Conservation (phyloP, 1,284 basidiomycete species). For the Malassezia furfur region DNA sequence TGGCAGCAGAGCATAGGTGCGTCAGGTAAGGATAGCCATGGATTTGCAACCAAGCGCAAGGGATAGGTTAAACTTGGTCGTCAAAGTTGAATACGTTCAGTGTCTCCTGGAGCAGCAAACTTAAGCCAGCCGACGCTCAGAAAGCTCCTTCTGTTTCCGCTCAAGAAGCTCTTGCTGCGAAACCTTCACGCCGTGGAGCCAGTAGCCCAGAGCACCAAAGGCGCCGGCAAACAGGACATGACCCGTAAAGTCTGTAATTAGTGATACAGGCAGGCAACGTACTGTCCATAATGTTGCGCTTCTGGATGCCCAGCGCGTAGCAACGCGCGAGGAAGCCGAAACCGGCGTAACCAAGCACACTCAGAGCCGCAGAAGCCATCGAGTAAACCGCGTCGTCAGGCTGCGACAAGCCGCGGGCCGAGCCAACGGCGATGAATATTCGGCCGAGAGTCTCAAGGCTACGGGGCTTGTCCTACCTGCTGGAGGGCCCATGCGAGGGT, state of each 20-base stretch:
- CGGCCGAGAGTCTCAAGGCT: neutral
- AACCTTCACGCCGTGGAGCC: slow-evolving; percentile 39
- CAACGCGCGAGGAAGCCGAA: slow-evolving; percentile 45
- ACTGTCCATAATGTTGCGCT: slow-evolving; percentile 47
- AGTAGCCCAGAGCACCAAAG: slow-evolving; percentile 42
- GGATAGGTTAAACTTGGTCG: too few species aligned
- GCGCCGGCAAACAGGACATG: slow-evolving; percentile 37
- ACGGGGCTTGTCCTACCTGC: neutral
- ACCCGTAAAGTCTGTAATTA: slow-evolving; percentile 33
- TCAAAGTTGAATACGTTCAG: too few species aligned
- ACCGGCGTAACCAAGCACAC: slow-evolving; percentile 43
- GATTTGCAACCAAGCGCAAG: too few species aligned
- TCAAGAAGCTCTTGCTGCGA: slow-evolving; percentile 43
- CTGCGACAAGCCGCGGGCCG: neutral
- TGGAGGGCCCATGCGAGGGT: slow-evolving; percentile 16
- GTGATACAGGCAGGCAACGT: slow-evolving; percentile 18
- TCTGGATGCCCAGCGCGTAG: slow-evolving; percentile 45
- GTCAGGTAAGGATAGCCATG: too few species aligned
- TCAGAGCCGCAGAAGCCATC: slow-evolving; percentile 19
- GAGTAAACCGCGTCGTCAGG: neutral
- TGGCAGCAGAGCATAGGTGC: too few species aligned
- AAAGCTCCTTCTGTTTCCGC: slow-evolving; percentile 21
- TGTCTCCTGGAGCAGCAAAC: neutral
- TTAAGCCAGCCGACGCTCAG: slow-evolving; percentile 11
- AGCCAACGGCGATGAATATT: neutral